Evolutionary conservation across 2,329 filamentous ascomycete genomes (phyloP).

Genomic region (Pestalotiopsis sp.): DNA sequence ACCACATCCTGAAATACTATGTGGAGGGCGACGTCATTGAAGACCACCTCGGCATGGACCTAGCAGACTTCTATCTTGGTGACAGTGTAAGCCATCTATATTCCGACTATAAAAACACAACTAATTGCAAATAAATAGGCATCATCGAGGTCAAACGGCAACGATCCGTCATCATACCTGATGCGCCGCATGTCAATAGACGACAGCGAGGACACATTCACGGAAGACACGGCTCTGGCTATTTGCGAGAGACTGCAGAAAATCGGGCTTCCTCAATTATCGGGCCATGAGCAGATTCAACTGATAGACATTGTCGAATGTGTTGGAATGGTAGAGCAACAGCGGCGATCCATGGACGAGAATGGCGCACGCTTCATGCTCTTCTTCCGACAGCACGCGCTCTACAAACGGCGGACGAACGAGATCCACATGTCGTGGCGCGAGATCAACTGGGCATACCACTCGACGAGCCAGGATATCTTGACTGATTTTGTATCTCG

Average conservation of each 20-base stretch:
- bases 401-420: constrained; percentile 67
- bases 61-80: constrained; percentile 60
- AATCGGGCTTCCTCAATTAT: constrained; percentile 77
- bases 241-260: constrained; percentile 79
- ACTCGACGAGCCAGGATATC: constrained; percentile 87
- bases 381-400: constrained; percentile 80
- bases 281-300: constrained; percentile 84
- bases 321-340: constrained; percentile 80
- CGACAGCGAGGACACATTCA: constrained; percentile 66
- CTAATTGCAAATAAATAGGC: constrained; percentile 7
- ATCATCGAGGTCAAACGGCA: constrained; percentile 18
- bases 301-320: constrained; percentile 85
- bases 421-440: constrained; percentile 73
- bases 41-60: constrained; percentile 69
- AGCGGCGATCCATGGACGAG: constrained; percentile 86
- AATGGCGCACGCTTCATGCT: constrained; percentile 87
- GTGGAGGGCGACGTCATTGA: constrained; percentile 81
- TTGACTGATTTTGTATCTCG: constrained; percentile 79
- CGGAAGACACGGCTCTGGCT: constrained; percentile 68
- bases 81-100: constrained; percentile 32
- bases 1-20: constrained; percentile 80
- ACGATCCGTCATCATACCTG: constrained; percentile 42
- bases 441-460: constrained; percentile 85
- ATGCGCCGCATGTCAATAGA: constrained; percentile 39
- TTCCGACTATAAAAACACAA: not conserved